These are phyloP conservation scores for Colletotrichum plurivorum DNA, from an alignment of 2,329 filamentous ascomycete species.

Conservation along the genomic window DNA sequence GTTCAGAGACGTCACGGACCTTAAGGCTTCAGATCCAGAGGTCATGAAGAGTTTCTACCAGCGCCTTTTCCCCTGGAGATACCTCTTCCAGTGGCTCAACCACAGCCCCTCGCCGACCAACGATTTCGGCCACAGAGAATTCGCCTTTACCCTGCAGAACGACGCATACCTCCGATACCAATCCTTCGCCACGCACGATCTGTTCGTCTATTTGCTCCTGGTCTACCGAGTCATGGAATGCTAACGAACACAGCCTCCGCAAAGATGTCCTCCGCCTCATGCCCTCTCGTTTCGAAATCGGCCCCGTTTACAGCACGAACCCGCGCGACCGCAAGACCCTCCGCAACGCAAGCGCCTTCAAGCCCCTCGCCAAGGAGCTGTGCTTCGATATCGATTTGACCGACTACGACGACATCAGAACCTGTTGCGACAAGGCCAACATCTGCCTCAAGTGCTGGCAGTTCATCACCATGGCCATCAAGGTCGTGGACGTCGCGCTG, in stretches of 20 bases:
- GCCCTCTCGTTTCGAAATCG: constrained; percentile 97
- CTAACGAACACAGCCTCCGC: constrained; percentile 71
- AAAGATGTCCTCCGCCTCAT: constrained; percentile 92
- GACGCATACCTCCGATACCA: constrained; percentile 95
- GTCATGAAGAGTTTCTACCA: constrained; percentile 96
- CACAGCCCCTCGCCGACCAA: constrained; percentile 88
- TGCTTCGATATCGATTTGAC: constrained; percentile 99
- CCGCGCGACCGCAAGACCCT: constrained; percentile 93
- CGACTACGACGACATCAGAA: constrained; percentile 97
- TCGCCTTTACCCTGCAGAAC: constrained; percentile 94
- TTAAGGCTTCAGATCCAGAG: constrained; percentile 79
- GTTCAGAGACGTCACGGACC: constrained; percentile 50
- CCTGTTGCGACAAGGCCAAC: constrained; percentile 92
- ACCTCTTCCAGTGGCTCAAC: constrained; percentile 98
- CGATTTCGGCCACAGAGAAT: constrained; percentile 94
- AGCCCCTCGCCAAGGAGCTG: constrained; percentile 90
- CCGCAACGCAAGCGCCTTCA: constrained; percentile 84
- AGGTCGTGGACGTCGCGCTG: constrained; percentile 88
- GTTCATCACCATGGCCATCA: constrained; percentile 98
- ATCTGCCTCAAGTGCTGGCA: constrained; percentile 97
- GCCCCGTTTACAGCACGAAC: constrained; percentile 95
- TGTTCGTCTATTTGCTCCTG: constrained; percentile 52
- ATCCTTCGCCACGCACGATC: constrained; percentile 69
- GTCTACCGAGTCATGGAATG: neutral
- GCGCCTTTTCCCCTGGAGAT: constrained; percentile 93